Conservation (phyloP, 2,329 filamentous ascomycete species). For the Penicillium sumatraense region DNA sequence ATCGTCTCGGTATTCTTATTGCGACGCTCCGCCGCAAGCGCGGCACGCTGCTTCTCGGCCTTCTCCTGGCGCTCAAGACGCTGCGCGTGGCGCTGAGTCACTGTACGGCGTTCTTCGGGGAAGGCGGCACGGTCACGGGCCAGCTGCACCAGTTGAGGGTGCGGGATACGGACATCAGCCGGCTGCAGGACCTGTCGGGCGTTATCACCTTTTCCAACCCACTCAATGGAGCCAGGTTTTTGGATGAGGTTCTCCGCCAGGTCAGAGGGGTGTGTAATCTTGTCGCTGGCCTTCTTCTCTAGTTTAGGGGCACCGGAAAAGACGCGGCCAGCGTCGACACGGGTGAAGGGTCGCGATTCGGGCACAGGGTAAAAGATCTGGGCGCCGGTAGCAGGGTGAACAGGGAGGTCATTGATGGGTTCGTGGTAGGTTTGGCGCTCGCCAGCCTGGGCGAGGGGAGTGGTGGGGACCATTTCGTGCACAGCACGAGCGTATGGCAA, state of each 20-base stretch:
- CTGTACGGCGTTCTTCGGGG: slow-evolving; percentile 38
- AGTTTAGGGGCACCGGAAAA: slow-evolving; percentile 55
- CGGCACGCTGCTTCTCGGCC: slow-evolving; percentile 44
- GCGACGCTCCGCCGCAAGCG: slow-evolving; percentile 44
- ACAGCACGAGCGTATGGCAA: slow-evolving; percentile 77
- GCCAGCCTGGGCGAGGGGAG: slow-evolving; percentile 48
- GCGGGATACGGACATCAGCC: slow-evolving; percentile 66
- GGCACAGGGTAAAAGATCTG: slow-evolving; percentile 67
- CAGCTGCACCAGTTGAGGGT: slow-evolving; percentile 61
- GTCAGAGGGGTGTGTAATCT: slow-evolving; percentile 34
- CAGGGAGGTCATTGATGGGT: slow-evolving; percentile 66
- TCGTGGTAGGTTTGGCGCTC: slow-evolving; percentile 57
- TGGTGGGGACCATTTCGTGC: slow-evolving; percentile 77
- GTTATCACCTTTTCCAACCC: slow-evolving; percentile 47
- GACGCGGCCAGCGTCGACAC: slow-evolving; percentile 66
- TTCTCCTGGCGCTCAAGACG: slow-evolving; percentile 48
- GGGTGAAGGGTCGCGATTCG: slow-evolving; percentile 68
- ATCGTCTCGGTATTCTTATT: slow-evolving; percentile 50
- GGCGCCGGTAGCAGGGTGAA: slow-evolving; percentile 59
- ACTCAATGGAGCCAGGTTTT: slow-evolving; percentile 43
- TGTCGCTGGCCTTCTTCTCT: slow-evolving; percentile 25
- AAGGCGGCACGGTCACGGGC: slow-evolving; percentile 50
- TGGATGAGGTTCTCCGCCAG: slow-evolving; percentile 38
- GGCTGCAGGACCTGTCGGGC: slow-evolving; percentile 60
- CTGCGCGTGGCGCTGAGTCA: slow-evolving; percentile 47